phyloP scores from a whole-genome alignment of 2,329 filamentous ascomycete species.

The Aspergillus sp. region DNA sequence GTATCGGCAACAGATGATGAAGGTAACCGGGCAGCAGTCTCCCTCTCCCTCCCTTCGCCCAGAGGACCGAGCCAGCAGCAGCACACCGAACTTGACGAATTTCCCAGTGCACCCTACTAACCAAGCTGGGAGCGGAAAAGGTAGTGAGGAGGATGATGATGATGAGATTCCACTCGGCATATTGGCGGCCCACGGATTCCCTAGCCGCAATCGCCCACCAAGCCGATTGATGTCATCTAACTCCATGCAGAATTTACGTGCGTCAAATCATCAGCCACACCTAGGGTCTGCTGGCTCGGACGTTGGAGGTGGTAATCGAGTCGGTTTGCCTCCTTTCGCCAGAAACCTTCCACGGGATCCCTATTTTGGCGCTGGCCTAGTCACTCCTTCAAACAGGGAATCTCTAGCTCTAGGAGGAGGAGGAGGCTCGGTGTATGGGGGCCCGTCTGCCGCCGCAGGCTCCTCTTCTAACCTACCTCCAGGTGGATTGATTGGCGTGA shows the following conservation, averaged over 20 bases:
- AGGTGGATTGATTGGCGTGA: conserved; percentile 82
- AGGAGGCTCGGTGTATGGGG: conserved; percentile 48
- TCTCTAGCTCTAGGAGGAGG: conserved; percentile 69
- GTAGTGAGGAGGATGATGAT: conserved; percentile 67
- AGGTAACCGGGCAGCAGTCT: conserved; percentile 75
- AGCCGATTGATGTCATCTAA: conserved; percentile 63
- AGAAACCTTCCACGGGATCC: conserved; percentile 80
- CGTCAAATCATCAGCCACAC: conserved; percentile 50
- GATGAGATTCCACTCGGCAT: conserved; percentile 87
- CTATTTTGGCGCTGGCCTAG: conserved; percentile 75
- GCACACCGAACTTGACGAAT: conserved; percentile 60
- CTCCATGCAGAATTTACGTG: conserved; percentile 71
- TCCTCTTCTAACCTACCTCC: conserved; percentile 55
- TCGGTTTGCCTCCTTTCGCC: conserved; percentile 75
- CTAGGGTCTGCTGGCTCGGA: conserved; percentile 58
- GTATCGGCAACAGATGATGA: conserved; percentile 95
- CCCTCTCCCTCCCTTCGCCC: conserved; percentile 54
- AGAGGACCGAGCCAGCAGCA: conserved; percentile 56
- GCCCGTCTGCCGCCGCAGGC: conserved; percentile 31
- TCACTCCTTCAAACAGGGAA: conserved; percentile 71
- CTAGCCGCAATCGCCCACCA: conserved; percentile 73
- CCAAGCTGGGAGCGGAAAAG: conserved; percentile 40
- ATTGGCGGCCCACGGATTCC: conserved; percentile 84
- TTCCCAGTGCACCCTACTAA: conserved; percentile 38
- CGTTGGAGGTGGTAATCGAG: conserved; percentile 43